phyloP scores from a whole-genome alignment of 495 filamentous ascomycete species.

The Venustampulla echinocandica region DNA sequence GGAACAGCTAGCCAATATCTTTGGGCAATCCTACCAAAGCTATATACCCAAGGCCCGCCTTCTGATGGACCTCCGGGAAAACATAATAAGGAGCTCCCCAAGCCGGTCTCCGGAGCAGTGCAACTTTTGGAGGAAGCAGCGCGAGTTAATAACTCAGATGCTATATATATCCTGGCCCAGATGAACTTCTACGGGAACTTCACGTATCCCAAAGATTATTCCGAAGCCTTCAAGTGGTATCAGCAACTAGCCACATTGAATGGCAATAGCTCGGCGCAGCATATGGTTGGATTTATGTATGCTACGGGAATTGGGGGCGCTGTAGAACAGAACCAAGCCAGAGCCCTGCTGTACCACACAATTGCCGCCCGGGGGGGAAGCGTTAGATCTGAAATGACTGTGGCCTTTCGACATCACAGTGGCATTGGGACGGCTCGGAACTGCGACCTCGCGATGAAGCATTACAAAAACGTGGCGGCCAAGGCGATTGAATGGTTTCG shows the following conservation, averaged over 20 bases:
- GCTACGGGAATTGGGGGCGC: slow-evolving; percentile 80
- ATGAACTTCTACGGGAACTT: slow-evolving; percentile 97
- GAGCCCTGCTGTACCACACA: slow-evolving; percentile 86
- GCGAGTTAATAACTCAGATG: slow-evolving; percentile 69
- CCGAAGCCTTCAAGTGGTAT: slow-evolving; percentile 74
- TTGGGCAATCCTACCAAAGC: slow-evolving; percentile 15
- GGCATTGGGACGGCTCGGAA: slow-evolving; percentile 79
- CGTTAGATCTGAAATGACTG: slow-evolving; percentile 84
- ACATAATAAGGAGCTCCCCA: slow-evolving; percentile 18
- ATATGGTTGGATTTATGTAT: slow-evolving; percentile 96
- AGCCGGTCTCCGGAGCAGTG: slow-evolving; percentile 51
- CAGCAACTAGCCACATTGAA: slow-evolving; percentile 63
- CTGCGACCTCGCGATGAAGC: slow-evolving; percentile 75
- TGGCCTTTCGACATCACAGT: slow-evolving; percentile 76
- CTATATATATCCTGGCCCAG: slow-evolving; percentile 82
- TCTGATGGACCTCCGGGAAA: neutral
- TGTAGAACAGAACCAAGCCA: slow-evolving; percentile 83
- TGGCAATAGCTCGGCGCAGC: slow-evolving; percentile 85
- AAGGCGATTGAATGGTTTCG: slow-evolving; percentile 81
- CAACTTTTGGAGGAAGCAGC: slow-evolving; percentile 68
- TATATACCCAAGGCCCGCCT: slow-evolving; percentile 16
- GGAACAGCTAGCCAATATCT: slow-evolving; percentile 13
- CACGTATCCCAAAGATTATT: slow-evolving; percentile 76
- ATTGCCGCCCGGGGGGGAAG: slow-evolving; percentile 83
- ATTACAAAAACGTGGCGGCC: slow-evolving; percentile 90